Evolutionary conservation across 768 basidiomycete species (phyloP), one percentile per base, ranked within the genome.

Genomic region (Podaxis carcinomalis): DNA sequence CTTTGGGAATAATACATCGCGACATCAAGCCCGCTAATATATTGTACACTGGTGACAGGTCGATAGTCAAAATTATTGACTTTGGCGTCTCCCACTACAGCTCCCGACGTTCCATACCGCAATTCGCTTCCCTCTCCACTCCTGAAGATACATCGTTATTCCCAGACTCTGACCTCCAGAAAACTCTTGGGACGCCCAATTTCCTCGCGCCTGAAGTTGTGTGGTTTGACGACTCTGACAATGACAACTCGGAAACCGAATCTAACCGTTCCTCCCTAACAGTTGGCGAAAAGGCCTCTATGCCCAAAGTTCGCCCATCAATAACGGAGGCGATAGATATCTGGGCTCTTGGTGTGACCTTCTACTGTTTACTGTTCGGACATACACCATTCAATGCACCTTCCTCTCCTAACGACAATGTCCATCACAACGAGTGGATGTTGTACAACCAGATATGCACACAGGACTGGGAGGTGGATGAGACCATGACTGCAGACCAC

Each of bases 21-120:
- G 93, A 95, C 69, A 84, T 95, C 68, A 95, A 95, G 71, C 93
- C 93, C 7, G 89, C 92, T 74, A 95, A 95, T 70, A 81, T 95
- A 32, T 75, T 95, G 14, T 88, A 94, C 66, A 72, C 73, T 5
- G 66, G 63, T 47, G 71, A 78, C 62, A 75, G 76, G 39, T 69
- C 70, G 32, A 87, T 89, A 66, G 82, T 95, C 65, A 95, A 95
- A 77, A 91, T 96, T 51, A 93, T 88, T 28, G 93, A 95, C 72
- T 96, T 95, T 70, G 94, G 94, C 9, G 73, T 78, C 46, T 75
- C 77, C 36, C 74, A 78, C 57, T 74, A 72, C 61, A 68, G 65
- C 40, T 32, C 51, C 25, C 55, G 37, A 47, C 55, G 56, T 16
- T 47, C 47, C 9, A 56, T 63, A 47, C 51, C 50, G n/a, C 61